Evolutionary conservation across 352 stramenopile species (phyloP).

Genomic region (Thalassiosira livingstoniorum): DNA sequence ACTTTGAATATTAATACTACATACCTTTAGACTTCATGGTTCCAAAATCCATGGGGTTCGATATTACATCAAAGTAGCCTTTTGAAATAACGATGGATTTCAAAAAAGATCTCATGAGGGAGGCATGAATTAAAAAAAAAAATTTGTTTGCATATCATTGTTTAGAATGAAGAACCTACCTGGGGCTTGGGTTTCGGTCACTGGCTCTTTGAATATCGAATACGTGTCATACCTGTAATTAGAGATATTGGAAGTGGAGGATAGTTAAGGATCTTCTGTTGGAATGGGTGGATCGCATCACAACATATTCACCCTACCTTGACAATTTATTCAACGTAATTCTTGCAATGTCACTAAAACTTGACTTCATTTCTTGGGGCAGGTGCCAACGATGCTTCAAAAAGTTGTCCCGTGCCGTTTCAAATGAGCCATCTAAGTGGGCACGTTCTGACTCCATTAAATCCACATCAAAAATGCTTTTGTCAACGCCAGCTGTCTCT

Average conservation of each 20-base stretch:
- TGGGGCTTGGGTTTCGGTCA: conserved; percentile 91
- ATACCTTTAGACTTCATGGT: conserved; percentile 91
- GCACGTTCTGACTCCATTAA: conserved; percentile 60
- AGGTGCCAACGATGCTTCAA: conserved; percentile 71
- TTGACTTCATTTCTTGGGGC: conserved; percentile 55
- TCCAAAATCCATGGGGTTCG: conserved; percentile 93
- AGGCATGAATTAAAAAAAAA: too few relatives aligned
- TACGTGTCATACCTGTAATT: conserved; percentile 83
- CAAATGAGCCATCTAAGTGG: conserved; percentile 65
- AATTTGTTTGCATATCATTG: too few relatives aligned
- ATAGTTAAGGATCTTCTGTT: conserved; percentile 16
- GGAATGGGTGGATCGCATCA: too few relatives aligned
- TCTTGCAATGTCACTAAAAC: conserved; percentile 75
- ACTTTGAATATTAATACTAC: too few relatives aligned
- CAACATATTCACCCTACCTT: conserved; percentile 66
- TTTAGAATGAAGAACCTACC: too few relatives aligned
- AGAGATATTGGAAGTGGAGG: too few relatives aligned
- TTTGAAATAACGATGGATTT: too few relatives aligned
- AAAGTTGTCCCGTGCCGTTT: conserved; percentile 62
- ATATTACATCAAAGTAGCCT: conserved; percentile 92
- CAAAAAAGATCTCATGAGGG: too few relatives aligned
- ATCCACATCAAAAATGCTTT: conserved; percentile 61
- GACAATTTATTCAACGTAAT: conserved; percentile 70
- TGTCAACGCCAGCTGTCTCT: conserved; percentile 42
- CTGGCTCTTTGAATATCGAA: conserved; percentile 89